Evolutionary conservation across 306 rosid genomes (phyloP), one percentile per base, ranked within the genome.

Genomic region (Hippophae rhamnoides): DNA sequence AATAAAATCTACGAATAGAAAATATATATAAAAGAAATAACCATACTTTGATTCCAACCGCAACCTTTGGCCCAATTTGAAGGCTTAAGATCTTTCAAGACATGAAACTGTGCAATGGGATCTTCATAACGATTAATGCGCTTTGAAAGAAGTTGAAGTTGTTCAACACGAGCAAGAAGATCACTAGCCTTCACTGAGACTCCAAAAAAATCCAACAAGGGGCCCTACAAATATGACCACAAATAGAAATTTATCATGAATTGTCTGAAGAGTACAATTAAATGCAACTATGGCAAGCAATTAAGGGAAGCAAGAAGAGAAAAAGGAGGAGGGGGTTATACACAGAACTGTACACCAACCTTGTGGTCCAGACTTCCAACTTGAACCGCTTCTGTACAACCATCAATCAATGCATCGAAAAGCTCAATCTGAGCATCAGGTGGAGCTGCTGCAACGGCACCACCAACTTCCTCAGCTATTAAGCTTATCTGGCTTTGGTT

Each of bases 41-140:
- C 42, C 99, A 51, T 93, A 93, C 99, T 70, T 69, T 84, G 97
- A 83, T 93, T 93, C 99, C 99, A 93, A 58, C 99, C 99, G 65
- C 99, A 93, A 60, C 99, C 99, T 80, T 93, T 93, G 7, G 99
- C 89, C 99, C 99, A 93, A 70, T 86, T 93, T 70, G 99, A 75
- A 77, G 97, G 99, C 61, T 93, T 93, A 62, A 93, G 90, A 74
- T 84, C 79, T 6, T 69, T 75, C 69, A 93, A 72, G 59, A 79
- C 95, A 54, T 95, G 99, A 54, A 93, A 89, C 65, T 93, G 99
- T 44, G 83, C 81, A 75, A 93, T 72, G 51, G 99, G 99, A 76
- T 93, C 84, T 49, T 89, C 95, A 77, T 88, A 93, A 27, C 95
- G 90, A 72, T 82, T 79, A 52, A 93, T 93, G 72, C 97, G 95